Base-by-base conservation (phyloP, 106 monocot species). In the Allium cepa region DNA sequence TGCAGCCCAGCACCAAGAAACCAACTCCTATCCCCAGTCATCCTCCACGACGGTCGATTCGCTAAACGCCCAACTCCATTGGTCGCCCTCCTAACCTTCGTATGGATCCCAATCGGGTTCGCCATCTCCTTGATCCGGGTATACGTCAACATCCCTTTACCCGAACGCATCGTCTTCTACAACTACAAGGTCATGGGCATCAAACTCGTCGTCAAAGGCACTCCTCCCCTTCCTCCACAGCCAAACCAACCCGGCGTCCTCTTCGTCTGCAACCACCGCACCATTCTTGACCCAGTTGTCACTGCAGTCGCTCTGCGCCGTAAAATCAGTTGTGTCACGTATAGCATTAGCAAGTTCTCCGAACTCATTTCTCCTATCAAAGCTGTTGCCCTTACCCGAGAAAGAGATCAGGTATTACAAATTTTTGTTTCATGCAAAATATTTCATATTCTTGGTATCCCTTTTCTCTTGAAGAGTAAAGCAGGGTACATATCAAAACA, bases 241-340 rank as follows among this genome's bases (percentile, higher is more conserved):
- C 66, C 67, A 22, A 77, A 77, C 22, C 80, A 80, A 49, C 82
- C 78, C 16, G 94, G 91, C 15, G 88, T 88, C 50, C 91, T 96
- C 59, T 78, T 91, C 60, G 96, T 92, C 10, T 96, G 96, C 86
- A 96, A 88, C 76, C 96, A 96, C 74, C 88, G 96, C 64, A 91
- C 88, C 26, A 76, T 96, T 18, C 82, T 96, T 67, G 96, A 96
- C 77, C 96, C 96, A 4, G 80, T 96, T 8, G 83, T 85, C 13
- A 80, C 82, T 57, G 79, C 91, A 27, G 78, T 82, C 9, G 88
- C 84, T 14, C 84, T 96, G 12, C 68, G 85, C 53, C 91, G 96
- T 58, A 74, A 73, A 49, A 74, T 96, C 48, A 79, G 91, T 49
- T 91, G 91, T 57, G 96, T 92, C 69, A 96, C 96, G 8, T 96